Conservation (phyloP, 371 early-diverging fungal genomes). For the Syncephalastrum sp. region DNA sequence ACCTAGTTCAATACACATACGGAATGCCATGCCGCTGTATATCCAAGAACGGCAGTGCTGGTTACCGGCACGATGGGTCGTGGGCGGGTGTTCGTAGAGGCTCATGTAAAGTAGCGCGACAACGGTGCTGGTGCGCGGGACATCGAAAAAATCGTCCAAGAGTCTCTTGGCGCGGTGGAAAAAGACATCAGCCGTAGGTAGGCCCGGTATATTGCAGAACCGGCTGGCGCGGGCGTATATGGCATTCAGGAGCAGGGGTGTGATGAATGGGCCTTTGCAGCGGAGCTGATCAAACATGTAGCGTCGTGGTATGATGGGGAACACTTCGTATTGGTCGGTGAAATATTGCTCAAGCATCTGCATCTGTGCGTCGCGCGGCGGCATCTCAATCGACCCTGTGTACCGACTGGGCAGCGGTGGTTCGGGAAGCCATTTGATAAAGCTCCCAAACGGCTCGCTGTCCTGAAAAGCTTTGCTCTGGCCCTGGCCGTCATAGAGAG, state of each 20-base stretch:
- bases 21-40: conserved; percentile 43
- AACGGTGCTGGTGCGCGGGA: conserved; percentile 43
- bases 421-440: conserved; percentile 22
- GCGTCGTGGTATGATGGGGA: conserved; percentile 29
- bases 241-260: conserved; percentile 41
- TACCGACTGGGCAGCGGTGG: conserved; percentile 16
- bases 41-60: conserved; percentile 35
- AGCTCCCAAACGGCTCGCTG: conserved; percentile 21
- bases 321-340: conserved; percentile 24
- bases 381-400: conserved; percentile 33
- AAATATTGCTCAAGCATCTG: conserved; percentile 35
- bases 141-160: conserved; percentile 49
- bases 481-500: conserved; percentile 8
- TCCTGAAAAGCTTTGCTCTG: conserved; percentile 12
- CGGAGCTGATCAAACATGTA: conserved; percentile 45
- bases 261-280: conserved; percentile 37
- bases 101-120: conserved; percentile 31
- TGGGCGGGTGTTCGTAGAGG: conserved; percentile 28
- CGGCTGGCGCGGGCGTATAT: conserved; percentile 48
- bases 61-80: conserved; percentile 14
- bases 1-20: conserved; percentile 48
- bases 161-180: conserved; percentile 42
- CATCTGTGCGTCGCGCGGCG: conserved; percentile 27
- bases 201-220: conserved; percentile 10
- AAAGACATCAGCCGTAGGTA: conserved; percentile 14